These are phyloP conservation scores for Yamadazyma kitorensis DNA, from an alignment of 805 yeast genomes.

Conservation along the genomic window DNA sequence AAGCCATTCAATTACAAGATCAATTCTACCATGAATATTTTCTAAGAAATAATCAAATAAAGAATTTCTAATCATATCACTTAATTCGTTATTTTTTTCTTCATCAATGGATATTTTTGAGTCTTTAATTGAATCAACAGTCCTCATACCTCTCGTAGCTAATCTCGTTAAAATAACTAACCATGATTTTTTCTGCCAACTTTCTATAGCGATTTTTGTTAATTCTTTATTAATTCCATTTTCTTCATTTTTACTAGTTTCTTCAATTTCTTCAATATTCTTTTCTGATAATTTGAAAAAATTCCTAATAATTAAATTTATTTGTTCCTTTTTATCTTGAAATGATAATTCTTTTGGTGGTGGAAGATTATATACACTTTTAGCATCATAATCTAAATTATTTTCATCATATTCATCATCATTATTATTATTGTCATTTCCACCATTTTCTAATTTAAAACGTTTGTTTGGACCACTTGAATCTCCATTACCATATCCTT, in stretches of 20 bases:
- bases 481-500: too few relatives aligned
- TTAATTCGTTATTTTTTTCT: conserved; percentile 36
- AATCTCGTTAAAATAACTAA: conserved; percentile 67
- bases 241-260: conserved; percentile 12
- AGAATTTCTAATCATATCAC: conserved; percentile 64
- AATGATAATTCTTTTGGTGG: conserved; percentile 52
- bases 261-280: conserved; percentile 17
- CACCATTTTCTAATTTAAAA: conserved; percentile 1
- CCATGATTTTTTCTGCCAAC: conserved; percentile 71
- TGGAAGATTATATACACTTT: conserved; percentile 51
- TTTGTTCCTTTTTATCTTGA: conserved; percentile 55
- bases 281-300: conserved; percentile 49
- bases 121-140: conserved; percentile 14
- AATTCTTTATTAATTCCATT: conserved; percentile 44
- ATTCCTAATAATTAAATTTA: conserved; percentile 56
- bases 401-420: conserved; percentile 32
- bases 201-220: conserved; percentile 51
- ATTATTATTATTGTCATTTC: conserved; percentile 7
- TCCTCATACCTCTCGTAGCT: conserved; percentile 74
- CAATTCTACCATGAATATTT: conserved; percentile 70
- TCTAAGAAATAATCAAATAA: conserved; percentile 70
- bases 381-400: conserved; percentile 36
- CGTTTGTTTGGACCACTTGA: conserved; percentile 6
- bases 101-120: conserved; percentile 20
- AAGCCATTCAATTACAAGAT: conserved; percentile 83